Evolutionary conservation across 495 filamentous ascomycete species (phyloP).

Genomic region (Bacidia rubella): DNA sequence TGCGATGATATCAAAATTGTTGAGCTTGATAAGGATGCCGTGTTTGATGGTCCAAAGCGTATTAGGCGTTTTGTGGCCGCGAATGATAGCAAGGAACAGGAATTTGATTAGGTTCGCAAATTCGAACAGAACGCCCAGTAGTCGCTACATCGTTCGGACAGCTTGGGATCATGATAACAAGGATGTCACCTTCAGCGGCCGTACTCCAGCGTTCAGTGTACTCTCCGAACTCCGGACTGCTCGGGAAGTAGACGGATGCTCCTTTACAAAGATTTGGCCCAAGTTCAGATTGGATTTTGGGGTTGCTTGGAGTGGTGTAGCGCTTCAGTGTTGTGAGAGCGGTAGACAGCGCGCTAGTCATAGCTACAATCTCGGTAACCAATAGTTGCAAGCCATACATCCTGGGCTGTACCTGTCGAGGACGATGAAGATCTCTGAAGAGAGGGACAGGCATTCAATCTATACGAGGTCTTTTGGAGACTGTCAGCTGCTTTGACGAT

Average conservation of each 20-base stretch:
- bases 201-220: neutral
- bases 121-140: neutral
- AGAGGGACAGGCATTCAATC: too few relatives aligned
- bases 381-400: too few relatives aligned
- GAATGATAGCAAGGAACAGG: conserved; percentile 38
- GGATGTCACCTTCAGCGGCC: neutral
- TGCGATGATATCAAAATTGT: conserved; percentile 27
- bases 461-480: too few relatives aligned
- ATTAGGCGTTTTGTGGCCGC: conserved; percentile 29
- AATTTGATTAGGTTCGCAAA: conserved; percentile 12
- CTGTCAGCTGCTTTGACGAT: too few relatives aligned
- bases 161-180: neutral
- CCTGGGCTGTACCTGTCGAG: too few relatives aligned
- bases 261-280: neutral
- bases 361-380: too few relatives aligned
- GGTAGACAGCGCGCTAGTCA: too few relatives aligned
- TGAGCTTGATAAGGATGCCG: conserved; percentile 37
- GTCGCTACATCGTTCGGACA: neutral
- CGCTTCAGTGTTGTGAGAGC: too few relatives aligned
- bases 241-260: neutral
- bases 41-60: conserved; percentile 29
- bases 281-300: neutral
- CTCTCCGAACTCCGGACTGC: neutral
- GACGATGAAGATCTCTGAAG: too few relatives aligned
- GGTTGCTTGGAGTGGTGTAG: neutral